These are phyloP conservation scores for Trichoderma arundinaceum DNA, from an alignment of 2,329 filamentous ascomycete genomes.

Conservation along the genomic window DNA sequence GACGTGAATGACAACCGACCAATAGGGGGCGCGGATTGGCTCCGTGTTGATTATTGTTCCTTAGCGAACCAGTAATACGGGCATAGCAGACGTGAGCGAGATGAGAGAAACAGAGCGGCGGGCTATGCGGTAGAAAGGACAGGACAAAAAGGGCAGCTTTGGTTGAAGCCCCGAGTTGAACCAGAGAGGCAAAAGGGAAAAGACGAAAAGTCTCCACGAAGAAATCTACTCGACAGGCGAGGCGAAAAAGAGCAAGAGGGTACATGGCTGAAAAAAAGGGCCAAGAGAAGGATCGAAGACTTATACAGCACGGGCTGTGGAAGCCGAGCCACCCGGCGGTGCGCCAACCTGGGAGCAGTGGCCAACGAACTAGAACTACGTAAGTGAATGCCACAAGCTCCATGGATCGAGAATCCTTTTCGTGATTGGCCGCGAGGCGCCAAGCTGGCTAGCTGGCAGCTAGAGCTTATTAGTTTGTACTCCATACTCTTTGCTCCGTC, in stretches of 20 bases:
- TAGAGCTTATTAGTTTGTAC: constrained; percentile 8
- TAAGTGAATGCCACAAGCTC: not conserved
- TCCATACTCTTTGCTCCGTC: not conserved
- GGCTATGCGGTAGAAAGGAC: not conserved
- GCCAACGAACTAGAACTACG: constrained; percentile 6
- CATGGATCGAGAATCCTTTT: not conserved
- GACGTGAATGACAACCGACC: constrained; percentile 24
- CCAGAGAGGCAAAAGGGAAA: not conserved
- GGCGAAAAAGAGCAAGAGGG: not conserved
- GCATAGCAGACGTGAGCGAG: not conserved
- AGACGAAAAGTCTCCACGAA: not conserved
- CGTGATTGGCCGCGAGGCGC: constrained; percentile 19
- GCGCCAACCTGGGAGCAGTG: constrained; percentile 8
- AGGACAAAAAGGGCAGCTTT: not conserved
- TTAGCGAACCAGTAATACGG: constrained; percentile 3
- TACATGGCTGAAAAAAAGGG: not conserved
- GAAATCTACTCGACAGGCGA: not conserved
- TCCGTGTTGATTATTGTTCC: not conserved
- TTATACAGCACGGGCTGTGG: constrained; percentile 11
- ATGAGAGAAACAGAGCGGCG: not conserved
- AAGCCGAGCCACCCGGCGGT: constrained; percentile 28
- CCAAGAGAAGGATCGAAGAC: constrained; percentile 4
- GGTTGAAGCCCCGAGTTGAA: not conserved
- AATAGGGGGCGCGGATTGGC: constrained; percentile 23
- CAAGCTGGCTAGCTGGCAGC: constrained; percentile 12